phyloP scores from a whole-genome alignment of 345 rosid genomes.

The Acer negundo region DNA sequence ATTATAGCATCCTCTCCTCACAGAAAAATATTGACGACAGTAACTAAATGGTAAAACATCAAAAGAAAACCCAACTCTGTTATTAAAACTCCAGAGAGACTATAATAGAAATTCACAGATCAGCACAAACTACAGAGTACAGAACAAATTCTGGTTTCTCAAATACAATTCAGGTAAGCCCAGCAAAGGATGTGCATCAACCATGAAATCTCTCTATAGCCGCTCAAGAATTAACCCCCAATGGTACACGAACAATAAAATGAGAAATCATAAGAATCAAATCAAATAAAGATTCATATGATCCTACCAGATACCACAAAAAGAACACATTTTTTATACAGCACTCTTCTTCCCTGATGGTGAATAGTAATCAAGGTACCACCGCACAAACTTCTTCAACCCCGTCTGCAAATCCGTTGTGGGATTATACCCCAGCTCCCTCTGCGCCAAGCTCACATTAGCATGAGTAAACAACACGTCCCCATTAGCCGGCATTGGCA shows the following conservation, averaged over 20 bases:
- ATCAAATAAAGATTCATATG: constrained; percentile 23
- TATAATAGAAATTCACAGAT: not conserved
- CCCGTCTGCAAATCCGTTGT: constrained; percentile 29
- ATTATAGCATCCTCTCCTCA: not conserved
- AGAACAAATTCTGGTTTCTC: constrained; percentile 8
- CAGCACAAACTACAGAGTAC: not conserved
- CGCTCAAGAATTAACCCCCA: constrained; percentile 9
- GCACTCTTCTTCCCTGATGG: constrained; percentile 23
- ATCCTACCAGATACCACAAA: constrained; percentile 24
- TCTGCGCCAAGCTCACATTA: constrained; percentile 31
- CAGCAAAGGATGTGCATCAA: constrained; percentile 23
- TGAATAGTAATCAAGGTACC: constrained; percentile 35
- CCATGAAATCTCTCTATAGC: constrained; percentile 13
- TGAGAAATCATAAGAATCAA: constrained; percentile 12
- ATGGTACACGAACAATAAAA: not conserved
- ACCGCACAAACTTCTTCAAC: constrained; percentile 36
- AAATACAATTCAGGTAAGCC: constrained; percentile 16
- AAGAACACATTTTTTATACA: constrained; percentile 25
- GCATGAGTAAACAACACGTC: constrained; percentile 40
- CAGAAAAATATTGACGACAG: not conserved
- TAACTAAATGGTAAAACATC: not conserved
- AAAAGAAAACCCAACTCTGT: not conserved
- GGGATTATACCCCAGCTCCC: constrained; percentile 37
- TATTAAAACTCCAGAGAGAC: not conserved
- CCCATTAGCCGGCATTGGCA: constrained; percentile 36